Base-by-base conservation (phyloP, 148 eudicot genomes). In the Vaccinium vitisidaea region DNA sequence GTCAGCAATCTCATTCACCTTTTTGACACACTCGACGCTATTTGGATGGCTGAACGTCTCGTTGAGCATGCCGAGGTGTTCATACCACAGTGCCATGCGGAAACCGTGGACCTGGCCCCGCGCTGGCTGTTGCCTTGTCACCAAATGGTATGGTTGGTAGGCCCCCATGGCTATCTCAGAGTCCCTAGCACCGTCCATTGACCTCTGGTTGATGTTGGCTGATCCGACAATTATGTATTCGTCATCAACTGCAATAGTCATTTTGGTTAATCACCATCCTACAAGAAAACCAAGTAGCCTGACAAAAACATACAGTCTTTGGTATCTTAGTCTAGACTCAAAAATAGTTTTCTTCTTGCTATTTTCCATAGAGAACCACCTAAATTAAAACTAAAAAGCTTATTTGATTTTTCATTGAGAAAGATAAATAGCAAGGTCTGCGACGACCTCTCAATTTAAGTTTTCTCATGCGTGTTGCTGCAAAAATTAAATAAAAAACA, bases 111-210 rank as follows among this genome's bases (percentile, higher is more conserved):
- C 46, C 86, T 94, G 93, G 49, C 98, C 98, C 77, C 91, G 88
- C 0, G 95, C 98, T 30, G 92, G 94, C 80, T 93, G 94, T 74
- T 92, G 84, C 48, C 89, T 76, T 15, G 84, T 84, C 6, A 83
- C 80, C 50, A 94, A 54, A 80, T 92, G 93, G 85, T 92, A 63
- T 69, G 97, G 97, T 79, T 94, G 94, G 92, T 94, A 94, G 11
- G 95, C 93, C 59, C 95, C 97, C 93, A 94, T 93, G 79, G 95
- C 95, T 86, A 94, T 93, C 89, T 94, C 98, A 0, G 95, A 89
- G 82, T 94, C 98, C 83, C 95, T 84, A 32, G 94, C 89, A 48
- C 98, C 98, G 39, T 94, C 95, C 98, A 94, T 94, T 80, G 97
- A 94, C 88, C 97, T 89, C 82, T 94, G 95, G 88, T 94, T 94